Base-by-base conservation (phyloP, 75 land plant species). In the Pinus albicaulis region DNA sequence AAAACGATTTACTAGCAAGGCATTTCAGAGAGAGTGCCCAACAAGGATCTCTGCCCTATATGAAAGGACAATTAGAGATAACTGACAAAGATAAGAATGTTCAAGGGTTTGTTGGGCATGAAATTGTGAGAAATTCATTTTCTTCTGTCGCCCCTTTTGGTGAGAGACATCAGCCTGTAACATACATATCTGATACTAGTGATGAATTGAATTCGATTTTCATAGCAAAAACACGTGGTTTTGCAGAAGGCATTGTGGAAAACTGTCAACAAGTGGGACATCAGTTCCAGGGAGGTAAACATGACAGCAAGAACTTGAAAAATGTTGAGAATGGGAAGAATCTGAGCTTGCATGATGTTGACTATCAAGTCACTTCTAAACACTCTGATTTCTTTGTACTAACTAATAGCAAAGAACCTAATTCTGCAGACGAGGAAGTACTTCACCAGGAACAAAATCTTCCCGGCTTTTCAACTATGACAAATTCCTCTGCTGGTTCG, bases 401-500 rank as follows among this genome's bases (percentile, higher is more conserved):
- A 55, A 73, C 57, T 52, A 61, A 81, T 60, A 63, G 77, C 24
- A 71, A 76, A 34, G 78, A 57, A 53, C 55, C 61, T 36, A 79
- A 73, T 5, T 52, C 56, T 56, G 76, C 64, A 63, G 82, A 79
- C 71, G 80, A 71, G 13, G 66, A 77, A 17, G 44, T 75, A 3
- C 82, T 78, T 48, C 84, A 77, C 60, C 64, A 79, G 31, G 24
- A 55, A 44, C 52, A 72, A 17, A 55, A 4, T 72, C 24, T n/a
- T 22, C 7, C 80, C 80, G 60, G n/a, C 57, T 53, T 55, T 20
- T 23, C 41, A 69, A 48, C 22, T 55, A 55, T 15, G 59, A 57
- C 72, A 58, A 87, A 85, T 58, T 88, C 90, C n/a, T 90, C 92
- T 26, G 76, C 74, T 76, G 81, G 79, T 57, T 79, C 74, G 44